Evolutionary conservation across 805 yeast genomes (phyloP).

Genomic region (Scheffersomyces ergatensis): DNA sequence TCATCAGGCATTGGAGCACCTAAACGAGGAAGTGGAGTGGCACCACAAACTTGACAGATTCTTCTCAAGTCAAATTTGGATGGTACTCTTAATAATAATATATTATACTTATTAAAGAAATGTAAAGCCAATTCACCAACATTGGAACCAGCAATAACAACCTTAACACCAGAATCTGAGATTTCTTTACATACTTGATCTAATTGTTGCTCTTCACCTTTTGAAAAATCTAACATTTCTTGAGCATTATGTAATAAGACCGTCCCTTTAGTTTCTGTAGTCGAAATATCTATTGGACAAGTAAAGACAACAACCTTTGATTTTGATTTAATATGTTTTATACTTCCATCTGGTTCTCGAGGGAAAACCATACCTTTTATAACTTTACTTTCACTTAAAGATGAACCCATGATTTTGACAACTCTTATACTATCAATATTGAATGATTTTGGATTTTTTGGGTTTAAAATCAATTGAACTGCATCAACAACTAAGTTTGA

Average conservation of each 20-base stretch:
- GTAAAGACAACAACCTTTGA: slow-evolving; percentile 91
- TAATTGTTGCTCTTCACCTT: slow-evolving; percentile 93
- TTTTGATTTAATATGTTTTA: slow-evolving; percentile 57
- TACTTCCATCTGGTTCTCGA: slow-evolving; percentile 91
- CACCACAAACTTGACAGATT: slow-evolving; percentile 94
- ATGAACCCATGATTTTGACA: slow-evolving; percentile 93
- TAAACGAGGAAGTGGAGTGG: slow-evolving; percentile 89
- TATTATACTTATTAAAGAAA: slow-evolving; percentile 81
- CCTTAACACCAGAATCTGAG: slow-evolving; percentile 78
- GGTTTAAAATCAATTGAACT: slow-evolving; percentile 70
- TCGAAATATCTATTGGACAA: slow-evolving; percentile 90
- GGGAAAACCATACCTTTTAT: slow-evolving; percentile 98
- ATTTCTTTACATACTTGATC: slow-evolving; percentile 83
- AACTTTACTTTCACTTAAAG: slow-evolving; percentile 70
- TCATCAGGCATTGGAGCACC: slow-evolving; percentile 97
- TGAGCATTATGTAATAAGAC: slow-evolving; percentile 93
- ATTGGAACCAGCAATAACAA: slow-evolving; percentile 91
- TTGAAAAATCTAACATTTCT: slow-evolving; percentile 93
- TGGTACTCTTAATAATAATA: slow-evolving; percentile 84
- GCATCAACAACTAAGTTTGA: slow-evolving; percentile 83
- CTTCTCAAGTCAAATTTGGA: slow-evolving; percentile 94
- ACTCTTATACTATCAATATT: slow-evolving; percentile 94
- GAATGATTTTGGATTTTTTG: slow-evolving; percentile 60
- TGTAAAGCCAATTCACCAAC: slow-evolving; percentile 92
- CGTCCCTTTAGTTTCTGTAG: slow-evolving; percentile 98